Evolutionary conservation across 2,329 filamentous ascomycete genomes (phyloP), one percentile per base, ranked within the genome.

Genomic region (Paraphaeosphaeria sporulosa): DNA sequence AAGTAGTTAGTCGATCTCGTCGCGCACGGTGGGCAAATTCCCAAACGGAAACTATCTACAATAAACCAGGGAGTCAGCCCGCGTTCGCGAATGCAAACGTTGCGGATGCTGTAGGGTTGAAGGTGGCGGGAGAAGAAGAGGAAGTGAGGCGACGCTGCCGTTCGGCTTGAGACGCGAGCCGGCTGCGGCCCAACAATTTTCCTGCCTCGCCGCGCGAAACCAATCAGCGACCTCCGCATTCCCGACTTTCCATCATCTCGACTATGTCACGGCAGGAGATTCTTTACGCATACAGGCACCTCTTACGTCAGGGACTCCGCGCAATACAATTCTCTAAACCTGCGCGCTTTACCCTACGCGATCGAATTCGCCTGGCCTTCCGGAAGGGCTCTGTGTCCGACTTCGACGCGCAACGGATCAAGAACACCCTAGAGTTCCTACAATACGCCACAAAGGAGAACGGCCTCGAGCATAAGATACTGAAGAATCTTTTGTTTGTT

Each of bases 311-410:
- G 7, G 80, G 86, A 19, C 83, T 94, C n/a, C 86, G 83, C 32
- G 92, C 90, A 4, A 86, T 94, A 23, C 88, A 90, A 64, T 91
- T 88, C 79, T 86, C 90, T 15, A 85, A 85, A 63, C 91, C 91
- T 17, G 85, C 88, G 32, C 88, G 90, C 56, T 89, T 82, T 76
- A 80, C 85, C 4, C 81, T 87, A 17, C 86, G 87, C 59, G 83
- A 89, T 69, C 75, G 77, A 38, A 66, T 83, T 21, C 79, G 81
- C 27, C 68, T 76, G 59, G 75, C 77, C 30, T 79, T 80, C 60
- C 78, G 80, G 53, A 75, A 67, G 53, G 70, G 71, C 40, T 57
- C 68, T 49, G 54, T 67, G n/a, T 50, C 60, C 15, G 65, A 75
- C 44, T 79, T 76, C 60, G 66, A 76, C 57, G 64, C 77, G 7